Conservation (phyloP, 2,329 filamentous ascomycete species). For the Calonectria multiphialidica region DNA sequence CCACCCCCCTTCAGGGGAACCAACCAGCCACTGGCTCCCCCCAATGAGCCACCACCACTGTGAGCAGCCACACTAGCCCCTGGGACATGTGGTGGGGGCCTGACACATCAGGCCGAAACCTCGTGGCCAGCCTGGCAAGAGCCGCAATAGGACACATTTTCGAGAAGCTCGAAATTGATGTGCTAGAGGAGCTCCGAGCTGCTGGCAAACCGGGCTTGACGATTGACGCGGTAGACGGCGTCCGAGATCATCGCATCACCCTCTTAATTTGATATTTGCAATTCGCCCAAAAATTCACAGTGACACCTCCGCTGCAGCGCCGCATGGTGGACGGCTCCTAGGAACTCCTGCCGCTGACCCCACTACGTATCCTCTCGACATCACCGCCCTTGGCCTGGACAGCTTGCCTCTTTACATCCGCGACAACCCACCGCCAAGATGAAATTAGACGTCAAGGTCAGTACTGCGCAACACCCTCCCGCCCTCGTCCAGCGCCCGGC, state of each 20-base stretch:
- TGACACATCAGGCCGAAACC: slow-evolving; percentile 43
- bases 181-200: slow-evolving; percentile 38
- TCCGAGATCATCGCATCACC: background rate
- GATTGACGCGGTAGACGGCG: slow-evolving; percentile 33
- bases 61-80: slow-evolving; percentile 23
- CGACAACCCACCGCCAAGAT: slow-evolving; percentile 47
- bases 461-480: slow-evolving; percentile 25
- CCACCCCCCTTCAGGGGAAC: background rate
- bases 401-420: slow-evolving; percentile 45
- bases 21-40: background rate
- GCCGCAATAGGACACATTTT: slow-evolving; percentile 46
- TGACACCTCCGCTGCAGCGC: slow-evolving; percentile 26
- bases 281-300: slow-evolving; percentile 2
- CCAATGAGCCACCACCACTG: slow-evolving; percentile 1
- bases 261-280: background rate
- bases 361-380: slow-evolving; percentile 40
- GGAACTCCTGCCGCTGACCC: slow-evolving; percentile 43
- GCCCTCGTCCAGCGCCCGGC: background rate
- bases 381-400: slow-evolving; percentile 44
- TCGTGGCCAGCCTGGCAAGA: slow-evolving; percentile 46
- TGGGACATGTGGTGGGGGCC: slow-evolving; percentile 30
- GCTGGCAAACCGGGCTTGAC: slow-evolving; percentile 31
- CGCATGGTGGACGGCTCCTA: slow-evolving; percentile 41
- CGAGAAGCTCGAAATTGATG: slow-evolving; percentile 42
- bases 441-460: slow-evolving; percentile 59